Conservation (phyloP, 352 stramenopile species). For the Globisporangium paroecandrum region DNA sequence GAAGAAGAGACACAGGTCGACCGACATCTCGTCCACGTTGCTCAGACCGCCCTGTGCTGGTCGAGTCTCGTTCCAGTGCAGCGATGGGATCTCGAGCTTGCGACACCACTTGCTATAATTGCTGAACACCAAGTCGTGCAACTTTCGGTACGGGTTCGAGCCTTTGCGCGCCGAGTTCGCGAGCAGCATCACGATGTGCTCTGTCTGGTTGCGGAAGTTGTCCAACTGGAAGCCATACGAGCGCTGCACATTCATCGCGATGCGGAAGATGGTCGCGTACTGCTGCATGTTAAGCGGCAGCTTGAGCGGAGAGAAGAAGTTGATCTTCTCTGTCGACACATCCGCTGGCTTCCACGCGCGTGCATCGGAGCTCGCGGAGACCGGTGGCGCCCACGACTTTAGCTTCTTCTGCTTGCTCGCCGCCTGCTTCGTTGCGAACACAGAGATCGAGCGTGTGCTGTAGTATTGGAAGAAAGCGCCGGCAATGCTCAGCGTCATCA, state of each 20-base stretch:
- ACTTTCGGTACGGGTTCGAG: slow-evolving; percentile 74
- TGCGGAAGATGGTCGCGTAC: slow-evolving; percentile 77
- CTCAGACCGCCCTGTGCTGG: slow-evolving; percentile 76
- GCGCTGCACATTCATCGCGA: slow-evolving; percentile 82
- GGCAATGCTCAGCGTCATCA: slow-evolving; percentile 34
- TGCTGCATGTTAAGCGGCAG: slow-evolving; percentile 82
- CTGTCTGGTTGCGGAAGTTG: slow-evolving; percentile 94
- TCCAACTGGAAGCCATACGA: slow-evolving; percentile 83
- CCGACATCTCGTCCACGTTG: slow-evolving; percentile 84
- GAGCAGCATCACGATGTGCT: slow-evolving; percentile 96
- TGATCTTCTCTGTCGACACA: slow-evolving; percentile 43
- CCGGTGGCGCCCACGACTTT: slow-evolving; percentile 30
- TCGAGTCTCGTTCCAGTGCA: slow-evolving; percentile 69
- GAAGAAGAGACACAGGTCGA: slow-evolving; percentile 94
- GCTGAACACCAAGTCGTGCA: slow-evolving; percentile 81
- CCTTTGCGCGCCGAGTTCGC: slow-evolving; percentile 88
- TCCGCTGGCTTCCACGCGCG: slow-evolving; percentile 59
- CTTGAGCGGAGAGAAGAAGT: slow-evolving; percentile 76
- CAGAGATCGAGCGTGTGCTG: slow-evolving; percentile 24
- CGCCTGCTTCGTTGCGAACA: slow-evolving; percentile 30
- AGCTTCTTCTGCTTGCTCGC: slow-evolving; percentile 18
- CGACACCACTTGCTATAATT: slow-evolving; percentile 89
- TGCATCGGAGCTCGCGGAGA: slow-evolving; percentile 79
- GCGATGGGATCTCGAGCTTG: slow-evolving; percentile 72
- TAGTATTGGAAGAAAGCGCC: slow-evolving; percentile 54